Percentiles rank a stretch among this genome's conserved stretches.
Evolutionary conservation across 1,284 basidiomycete genomes (phyloP).

Genomic region (Sanguinoderma infundibulare): DNA sequence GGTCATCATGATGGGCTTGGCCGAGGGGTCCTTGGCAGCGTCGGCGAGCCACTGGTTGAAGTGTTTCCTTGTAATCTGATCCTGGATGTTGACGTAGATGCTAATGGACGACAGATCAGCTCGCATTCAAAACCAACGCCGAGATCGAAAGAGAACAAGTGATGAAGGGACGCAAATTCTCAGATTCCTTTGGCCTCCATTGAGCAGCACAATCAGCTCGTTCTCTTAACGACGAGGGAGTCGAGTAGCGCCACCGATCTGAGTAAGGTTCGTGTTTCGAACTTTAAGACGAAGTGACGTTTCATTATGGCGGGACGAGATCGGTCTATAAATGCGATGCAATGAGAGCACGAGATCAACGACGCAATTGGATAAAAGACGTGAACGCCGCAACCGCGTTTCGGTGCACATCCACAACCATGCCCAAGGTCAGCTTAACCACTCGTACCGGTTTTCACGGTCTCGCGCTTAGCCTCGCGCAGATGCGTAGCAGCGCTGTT

Average conservation of each 20-base stretch:
- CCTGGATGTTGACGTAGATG: slow-evolving; percentile 89
- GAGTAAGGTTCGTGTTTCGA: background rate
- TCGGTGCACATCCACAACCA: background rate
- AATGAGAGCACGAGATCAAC: background rate
- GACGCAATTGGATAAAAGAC: background rate
- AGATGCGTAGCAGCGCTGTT: no score
- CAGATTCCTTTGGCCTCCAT: no score
- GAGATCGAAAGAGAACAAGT: no score
- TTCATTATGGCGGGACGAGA: background rate
- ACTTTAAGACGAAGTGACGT: background rate
- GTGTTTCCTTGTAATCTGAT: slow-evolving; percentile 82
- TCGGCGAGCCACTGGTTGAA: slow-evolving; percentile 75
- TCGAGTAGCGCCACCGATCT: background rate
- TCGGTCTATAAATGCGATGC: background rate
- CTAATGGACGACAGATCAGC: slow-evolving; percentile 43
- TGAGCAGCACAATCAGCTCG: no score
- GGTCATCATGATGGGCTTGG: slow-evolving; percentile 85
- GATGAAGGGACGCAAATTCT: no score
- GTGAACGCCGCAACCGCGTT: background rate
- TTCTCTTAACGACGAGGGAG: no score
- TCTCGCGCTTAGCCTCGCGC: no score
- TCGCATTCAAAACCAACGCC: background rate
- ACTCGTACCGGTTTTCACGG: background rate
- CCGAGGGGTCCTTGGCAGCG: slow-evolving; percentile 50
- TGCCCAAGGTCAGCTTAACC: background rate